Evolutionary conservation across 2,329 filamentous ascomycete species (phyloP), one percentile per base, ranked within the genome.

Genomic region (Paramyrothecium roridum): DNA sequence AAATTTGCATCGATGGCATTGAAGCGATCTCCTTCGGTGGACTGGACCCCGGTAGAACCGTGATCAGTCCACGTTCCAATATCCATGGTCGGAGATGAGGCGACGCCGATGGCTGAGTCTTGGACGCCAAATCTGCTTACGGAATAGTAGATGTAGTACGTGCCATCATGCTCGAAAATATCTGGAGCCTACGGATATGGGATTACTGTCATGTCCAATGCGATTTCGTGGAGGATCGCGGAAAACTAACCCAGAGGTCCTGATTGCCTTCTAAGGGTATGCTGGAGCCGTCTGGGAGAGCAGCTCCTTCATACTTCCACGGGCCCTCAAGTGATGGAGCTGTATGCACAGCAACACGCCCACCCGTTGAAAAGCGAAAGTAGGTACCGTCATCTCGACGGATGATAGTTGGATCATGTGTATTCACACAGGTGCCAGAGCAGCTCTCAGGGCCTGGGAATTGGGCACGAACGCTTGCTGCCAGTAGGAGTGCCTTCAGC

Each of bases 71-170:
- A 88, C 13, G 72, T 76, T 34, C 82, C 82, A 6, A 75, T 70
- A 23, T 83, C 78, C 67, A 82, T 68, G 2, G 72, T 77, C 0
- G 69, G 61, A 2, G 74, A 76, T 3, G 71, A 75, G 6, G 77
- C 78, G 8, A 77, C 70, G 20, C 87, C 87, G 58, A 89, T 87
- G 26, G 83, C 82, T 0, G 82, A 85, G 66, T 77, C 70, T 61
- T 88, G 85, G 0, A 73, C 76, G 1, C 85, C 86, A 58, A 87
- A 88, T 1, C 77, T 73, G 30, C 79, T 83, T 30, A 89, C 85
- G 2, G 80, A 75, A 70, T 89, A 90, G 76, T 86, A 88, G n/a
- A 89, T 77, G 63, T 87, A 81, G 72, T 88, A 89, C 1, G 74
- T 73, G 52, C 70, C 74, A 58, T 79, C 80, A 13, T 89, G 74